Conservation (phyloP, 2,329 filamentous ascomycete genomes). For the Exserohilum rostratum region DNA sequence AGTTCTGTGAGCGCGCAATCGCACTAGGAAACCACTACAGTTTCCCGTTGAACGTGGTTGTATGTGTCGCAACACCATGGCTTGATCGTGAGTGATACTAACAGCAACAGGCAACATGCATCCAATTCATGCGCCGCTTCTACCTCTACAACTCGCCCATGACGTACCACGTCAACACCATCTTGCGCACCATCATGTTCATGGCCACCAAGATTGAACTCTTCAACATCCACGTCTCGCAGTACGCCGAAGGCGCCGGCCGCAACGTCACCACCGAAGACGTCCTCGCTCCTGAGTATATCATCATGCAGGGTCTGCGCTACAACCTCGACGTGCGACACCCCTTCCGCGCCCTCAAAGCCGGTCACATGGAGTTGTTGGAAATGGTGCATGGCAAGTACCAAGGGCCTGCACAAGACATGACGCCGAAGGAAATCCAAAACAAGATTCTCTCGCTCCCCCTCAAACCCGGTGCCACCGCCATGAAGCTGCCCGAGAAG, state of each 20-base stretch:
- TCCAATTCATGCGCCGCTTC: conserved; percentile 90
- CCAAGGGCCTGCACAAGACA: conserved; percentile 37
- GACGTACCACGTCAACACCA: conserved; percentile 90
- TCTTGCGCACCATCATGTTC: conserved; percentile 89
- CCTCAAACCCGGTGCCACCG: conserved; percentile 17
- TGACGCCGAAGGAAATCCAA: conserved; percentile 33
- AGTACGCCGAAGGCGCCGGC: conserved; percentile 59
- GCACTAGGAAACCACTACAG: conserved; percentile 64
- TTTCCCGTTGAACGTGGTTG: conserved; percentile 66
- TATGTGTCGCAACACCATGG: conserved; percentile 33
- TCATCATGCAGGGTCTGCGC: conserved; percentile 87
- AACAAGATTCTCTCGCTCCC: conserved; percentile 38
- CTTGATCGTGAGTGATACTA: not conserved
- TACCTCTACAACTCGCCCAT: conserved; percentile 95
- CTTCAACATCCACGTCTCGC: conserved; percentile 69
- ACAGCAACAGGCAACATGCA: conserved; percentile 71
- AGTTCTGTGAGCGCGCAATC: conserved; percentile 71
- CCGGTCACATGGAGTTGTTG: conserved; percentile 80
- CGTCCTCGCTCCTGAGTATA: conserved; percentile 88
- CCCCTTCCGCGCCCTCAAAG: conserved; percentile 86
- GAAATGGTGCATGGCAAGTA: conserved; percentile 68
- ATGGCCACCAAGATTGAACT: conserved; percentile 93
- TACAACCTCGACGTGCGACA: conserved; percentile 95
- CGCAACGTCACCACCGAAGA: conserved; percentile 72
- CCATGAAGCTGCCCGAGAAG: conserved; percentile 20